Conservation (phyloP, 2,329 filamentous ascomycete species). For the Fusarium napiforme region DNA sequence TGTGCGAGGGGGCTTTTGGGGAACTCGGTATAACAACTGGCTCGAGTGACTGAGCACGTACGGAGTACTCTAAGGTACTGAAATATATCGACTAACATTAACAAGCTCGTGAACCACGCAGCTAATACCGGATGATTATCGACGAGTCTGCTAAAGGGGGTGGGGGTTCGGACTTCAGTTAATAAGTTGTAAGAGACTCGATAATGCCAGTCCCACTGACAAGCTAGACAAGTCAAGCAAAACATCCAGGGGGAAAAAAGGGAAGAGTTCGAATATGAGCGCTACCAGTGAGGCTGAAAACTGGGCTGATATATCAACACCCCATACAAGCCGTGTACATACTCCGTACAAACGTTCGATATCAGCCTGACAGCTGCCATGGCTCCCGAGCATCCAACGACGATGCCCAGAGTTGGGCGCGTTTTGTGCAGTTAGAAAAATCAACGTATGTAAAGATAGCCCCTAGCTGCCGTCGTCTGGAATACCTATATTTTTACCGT, state of each 20-base stretch:
- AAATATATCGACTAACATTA: not conserved
- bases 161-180: not conserved
- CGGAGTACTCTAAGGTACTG: not conserved
- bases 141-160: not conserved
- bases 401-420: not conserved
- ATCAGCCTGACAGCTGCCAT: not conserved
- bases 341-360: not conserved
- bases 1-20: slow-evolving; percentile 9
- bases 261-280: not conserved
- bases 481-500: not conserved
- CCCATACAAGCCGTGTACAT: not conserved
- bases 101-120: not conserved
- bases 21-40: slow-evolving; percentile 6
- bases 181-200: not conserved
- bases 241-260: not conserved
- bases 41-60: not conserved
- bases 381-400: not conserved
- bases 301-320: slow-evolving; percentile 3
- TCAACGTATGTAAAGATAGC: not conserved
- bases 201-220: not conserved
- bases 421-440: not conserved
- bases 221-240: not conserved
- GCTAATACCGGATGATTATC: not conserved
- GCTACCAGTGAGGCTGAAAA: slow-evolving; percentile 12
- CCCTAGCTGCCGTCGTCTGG: not conserved